Base-by-base conservation (phyloP, 768 basidiomycete genomes). In the Tylopilus balloui region DNA sequence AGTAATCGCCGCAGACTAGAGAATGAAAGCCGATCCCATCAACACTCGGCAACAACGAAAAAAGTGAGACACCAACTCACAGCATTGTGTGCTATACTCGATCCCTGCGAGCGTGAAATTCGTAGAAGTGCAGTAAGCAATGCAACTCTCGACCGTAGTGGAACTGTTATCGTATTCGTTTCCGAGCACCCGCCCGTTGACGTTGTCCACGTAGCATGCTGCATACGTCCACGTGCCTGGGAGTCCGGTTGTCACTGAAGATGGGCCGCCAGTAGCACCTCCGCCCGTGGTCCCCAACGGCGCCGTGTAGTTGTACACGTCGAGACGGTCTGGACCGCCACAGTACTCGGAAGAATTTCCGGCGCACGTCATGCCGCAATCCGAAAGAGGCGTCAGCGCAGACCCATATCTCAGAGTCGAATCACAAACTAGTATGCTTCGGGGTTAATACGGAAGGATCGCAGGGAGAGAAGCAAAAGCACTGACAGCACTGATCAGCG, bases 131-230 rank as follows among this genome's bases (percentile, higher is more conserved):
- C 91, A 94, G 23, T 71, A 62, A 4, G 68, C 62, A 42, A 91
- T 74, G 59, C 91, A 94, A 13, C 61, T 62, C 55, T 84, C 70
- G 38, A 87, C 76, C 0, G 89, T 92, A 52, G 72, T 69, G 7
- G 56, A 50, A 38, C 52, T 62, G 36, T 58, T 64, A 46, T 76
- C 71, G 0, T 72, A 50, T 55, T 77, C 71, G 25, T 67, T 70
- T 23, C 64, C 56, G 49, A 87, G 71, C 15, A 82, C 69, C 14
- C 86, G 84, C 12, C 88, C 87, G 56, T 76, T 61, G 0, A 76
- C 78, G 45, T 81, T 81, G 61, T 90, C 88, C 79, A 87, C 79
- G 65, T 77, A 90, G 59, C 88, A 88, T 6, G 73, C 79, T 20
- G 67, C 74, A 44, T 86, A 88, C 0, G 70, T 67, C 81, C 83